Base-by-base conservation (phyloP, 345 rosid species). In the Boechera retrofracta region DNA sequence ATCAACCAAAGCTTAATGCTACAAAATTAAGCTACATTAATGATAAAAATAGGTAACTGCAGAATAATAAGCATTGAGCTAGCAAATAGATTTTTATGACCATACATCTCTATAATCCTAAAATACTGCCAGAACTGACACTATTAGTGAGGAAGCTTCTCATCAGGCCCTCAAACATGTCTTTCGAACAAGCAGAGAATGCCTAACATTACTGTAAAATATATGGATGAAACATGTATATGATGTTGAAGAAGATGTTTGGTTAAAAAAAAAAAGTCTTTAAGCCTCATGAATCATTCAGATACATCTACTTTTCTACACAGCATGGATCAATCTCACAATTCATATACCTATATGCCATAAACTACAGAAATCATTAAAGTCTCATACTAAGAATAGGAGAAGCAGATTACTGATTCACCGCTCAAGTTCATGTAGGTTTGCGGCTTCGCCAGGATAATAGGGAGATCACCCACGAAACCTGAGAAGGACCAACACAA, bases 391-490 rank as follows among this genome's bases (percentile, higher is more conserved):
- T 47, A 33, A 45, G 59, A 49, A 39, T 21, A 52, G 10, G 69
- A 60, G 53, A 47, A 79, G 75, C 4, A 79, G 26, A 47, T 83
- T 73, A 91, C 94, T 3, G 97, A 94, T 87, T 91, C 98, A 54
- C 98, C 98, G 38, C 94, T 94, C 89, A 94, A 78, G 81, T 94
- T 94, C 98, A 94, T 94, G 81, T 89, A 91, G 12, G 97, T 94
- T 79, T 89, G 94, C 3, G 97, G 97, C 85, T 89, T 91, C 26
- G 92, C 89, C 12, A 89, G 82, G 11, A 91, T 80, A 68, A 91
- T 81, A 48, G 91, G 88, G 21, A 81, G 54, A 75, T 85, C 89
- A 2, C 72, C 87, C 21, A 91, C 87, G 76, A 72, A 86, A 76
- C 89, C 97, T 89, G 71, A 58, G 32, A 49, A 16, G 2, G 3